Evolutionary conservation across 2,329 filamentous ascomycete species (phyloP).

Genomic region (Venturia effusa): DNA sequence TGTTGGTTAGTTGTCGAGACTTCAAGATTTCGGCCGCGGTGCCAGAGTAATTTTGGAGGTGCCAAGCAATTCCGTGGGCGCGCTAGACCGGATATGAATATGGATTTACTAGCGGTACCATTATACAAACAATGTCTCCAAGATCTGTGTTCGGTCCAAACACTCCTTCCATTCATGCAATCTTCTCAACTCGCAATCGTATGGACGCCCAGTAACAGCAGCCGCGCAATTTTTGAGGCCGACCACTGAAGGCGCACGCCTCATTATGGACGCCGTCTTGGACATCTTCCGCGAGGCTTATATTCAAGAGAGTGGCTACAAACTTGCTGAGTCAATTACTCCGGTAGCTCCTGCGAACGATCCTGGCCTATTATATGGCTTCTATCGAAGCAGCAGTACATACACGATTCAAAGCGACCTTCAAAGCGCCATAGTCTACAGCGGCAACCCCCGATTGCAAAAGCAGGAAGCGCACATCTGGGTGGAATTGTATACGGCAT

Average conservation of each 20-base stretch:
- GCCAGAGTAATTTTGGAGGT: background rate
- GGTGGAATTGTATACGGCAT: conserved; percentile 72
- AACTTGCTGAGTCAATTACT: conserved; percentile 62
- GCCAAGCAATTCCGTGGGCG: background rate
- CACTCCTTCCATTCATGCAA: background rate
- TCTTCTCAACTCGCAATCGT: background rate
- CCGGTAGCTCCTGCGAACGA: conserved; percentile 55
- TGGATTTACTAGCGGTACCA: background rate
- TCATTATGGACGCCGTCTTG: conserved; percentile 5
- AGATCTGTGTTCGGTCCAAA: background rate
- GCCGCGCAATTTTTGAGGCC: background rate
- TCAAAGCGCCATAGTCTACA: conserved; percentile 57
- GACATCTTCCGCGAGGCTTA: conserved; percentile 23
- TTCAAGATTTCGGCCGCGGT: background rate
- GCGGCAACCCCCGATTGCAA: conserved; percentile 43
- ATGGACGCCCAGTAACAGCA: background rate
- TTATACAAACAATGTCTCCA: background rate
- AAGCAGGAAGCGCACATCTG: conserved; percentile 66
- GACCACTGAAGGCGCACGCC: background rate
- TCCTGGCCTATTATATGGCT: conserved; percentile 54
- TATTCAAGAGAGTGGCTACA: conserved; percentile 53
- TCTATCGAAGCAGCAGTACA: conserved; percentile 61
- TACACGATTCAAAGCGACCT: conserved; percentile 59
- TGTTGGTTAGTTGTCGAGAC: background rate
- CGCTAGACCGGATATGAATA: background rate